These are phyloP conservation scores for Salix viminalis DNA, from an alignment of 345 rosid genomes.

Conservation along the genomic window DNA sequence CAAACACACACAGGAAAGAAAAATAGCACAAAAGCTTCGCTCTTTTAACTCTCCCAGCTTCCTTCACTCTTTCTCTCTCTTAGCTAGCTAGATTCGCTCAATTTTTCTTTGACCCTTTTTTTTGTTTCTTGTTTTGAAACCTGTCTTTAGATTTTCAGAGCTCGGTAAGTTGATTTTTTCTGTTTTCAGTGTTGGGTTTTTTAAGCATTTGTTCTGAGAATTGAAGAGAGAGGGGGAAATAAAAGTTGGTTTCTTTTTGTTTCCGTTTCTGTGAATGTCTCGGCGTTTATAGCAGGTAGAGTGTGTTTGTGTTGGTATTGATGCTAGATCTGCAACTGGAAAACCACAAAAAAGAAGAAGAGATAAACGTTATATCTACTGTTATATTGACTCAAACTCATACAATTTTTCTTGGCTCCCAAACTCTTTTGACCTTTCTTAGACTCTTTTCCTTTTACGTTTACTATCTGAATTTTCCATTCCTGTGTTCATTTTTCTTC, in stretches of 20 bases:
- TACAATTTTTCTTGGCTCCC: conserved; percentile 7
- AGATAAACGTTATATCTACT: conserved; percentile 17
- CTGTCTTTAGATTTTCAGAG: conserved; percentile 34
- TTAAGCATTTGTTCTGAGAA: conserved; percentile 17
- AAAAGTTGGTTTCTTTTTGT: conserved; percentile 24
- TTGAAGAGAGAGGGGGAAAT: neutral
- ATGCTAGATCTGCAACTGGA: conserved; percentile 72
- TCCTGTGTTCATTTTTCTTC: conserved; percentile 18
- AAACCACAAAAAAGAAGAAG: conserved; percentile 21
- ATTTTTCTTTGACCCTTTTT: neutral
- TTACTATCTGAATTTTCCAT: conserved; percentile 25
- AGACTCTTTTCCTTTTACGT: conserved; percentile 12
- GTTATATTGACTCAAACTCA: conserved; percentile 24
- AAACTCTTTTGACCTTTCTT: conserved; percentile 7
- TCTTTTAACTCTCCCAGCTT: neutral
- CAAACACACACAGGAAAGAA: conserved; percentile 1
- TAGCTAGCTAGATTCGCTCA: conserved; percentile 4
- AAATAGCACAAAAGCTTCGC: neutral
- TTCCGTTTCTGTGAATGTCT: conserved; percentile 69
- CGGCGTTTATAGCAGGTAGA: conserved; percentile 56
- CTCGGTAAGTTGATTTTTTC: conserved; percentile 22
- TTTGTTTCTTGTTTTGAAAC: conserved; percentile 27
- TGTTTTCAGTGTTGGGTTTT: conserved; percentile 26
- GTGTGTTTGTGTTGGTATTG: conserved; percentile 28
- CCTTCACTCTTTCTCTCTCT: neutral